Evolutionary conservation across 371 early-diverging fungal species (phyloP).

Genomic region (Mucor lusitanicus): DNA sequence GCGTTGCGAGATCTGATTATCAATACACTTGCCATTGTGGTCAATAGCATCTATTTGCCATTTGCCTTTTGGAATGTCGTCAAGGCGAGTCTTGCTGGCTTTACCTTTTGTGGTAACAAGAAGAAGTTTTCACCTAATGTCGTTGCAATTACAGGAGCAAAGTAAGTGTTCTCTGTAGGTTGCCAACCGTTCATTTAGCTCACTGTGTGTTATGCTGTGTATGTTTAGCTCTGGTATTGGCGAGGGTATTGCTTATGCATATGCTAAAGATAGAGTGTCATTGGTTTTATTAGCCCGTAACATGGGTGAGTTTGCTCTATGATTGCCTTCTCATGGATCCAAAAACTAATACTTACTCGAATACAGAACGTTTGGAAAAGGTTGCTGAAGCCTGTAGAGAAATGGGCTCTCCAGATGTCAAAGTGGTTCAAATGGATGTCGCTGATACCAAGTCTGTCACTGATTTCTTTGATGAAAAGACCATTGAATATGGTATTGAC

Average conservation of each 20-base stretch:
- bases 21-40: slow-evolving; percentile 7
- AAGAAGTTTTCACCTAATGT: slow-evolving; percentile 10
- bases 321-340: background rate
- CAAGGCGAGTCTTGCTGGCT: background rate
- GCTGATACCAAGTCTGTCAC: slow-evolving; percentile 13
- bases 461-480: slow-evolving; percentile 16
- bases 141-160: slow-evolving; percentile 27
- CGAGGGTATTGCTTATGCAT: slow-evolving; percentile 19
- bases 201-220: too few species aligned
- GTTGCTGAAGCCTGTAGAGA: slow-evolving; percentile 19
- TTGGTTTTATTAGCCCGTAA: slow-evolving; percentile 23
- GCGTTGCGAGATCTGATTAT: slow-evolving; percentile 15
- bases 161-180: slow-evolving; percentile 1
- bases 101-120: background rate
- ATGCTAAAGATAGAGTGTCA: slow-evolving; percentile 16
- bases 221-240: slow-evolving; percentile 22
- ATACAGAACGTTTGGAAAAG: slow-evolving; percentile 20
- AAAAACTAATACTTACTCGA: background rate
- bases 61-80: slow-evolving; percentile 10
- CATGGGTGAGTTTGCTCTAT: slow-evolving; percentile 6
- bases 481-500: slow-evolving; percentile 14
- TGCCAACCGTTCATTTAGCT: background rate
- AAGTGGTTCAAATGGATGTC: slow-evolving; percentile 23
- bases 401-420: slow-evolving; percentile 23
- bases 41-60: slow-evolving; percentile 7